Evolutionary conservation across 768 basidiomycete genomes (phyloP), one percentile per base, ranked within the genome.

Genomic region (Dioszegia aurantiaca): DNA sequence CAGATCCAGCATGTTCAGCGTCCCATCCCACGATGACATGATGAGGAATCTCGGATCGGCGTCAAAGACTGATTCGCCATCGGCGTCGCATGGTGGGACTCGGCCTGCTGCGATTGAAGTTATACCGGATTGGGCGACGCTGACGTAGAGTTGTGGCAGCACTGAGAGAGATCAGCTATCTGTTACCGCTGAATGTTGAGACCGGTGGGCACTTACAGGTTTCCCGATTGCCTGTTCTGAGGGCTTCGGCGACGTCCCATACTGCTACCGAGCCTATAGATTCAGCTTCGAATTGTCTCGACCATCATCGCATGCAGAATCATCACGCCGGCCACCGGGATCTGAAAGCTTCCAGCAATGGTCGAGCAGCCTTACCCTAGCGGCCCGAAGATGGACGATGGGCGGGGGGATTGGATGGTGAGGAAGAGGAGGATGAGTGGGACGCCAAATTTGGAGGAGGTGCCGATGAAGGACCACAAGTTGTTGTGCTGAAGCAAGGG

Each of bases 401-500:
- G 75, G 73, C 75, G 0, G 36, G 56, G 17, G 75, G 73, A 9
- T 61, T 55, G 23, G 73, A 74, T 56, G 68, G 72, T 43, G 74
- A 70, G 36, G 64, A 52, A 24, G 64, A 55, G 8, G 87, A 83
- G 12, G 85, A 85, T 51, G 88, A 89, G 57, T 85, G 85, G 58
- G 74, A 71, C 37, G 67, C 69, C 21, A 56, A 55, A 21, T 68
- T 55, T 53, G 75, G 74, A 14, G 76, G 76, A n/a, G 68, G 69
- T 11, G 83, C 73, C 0, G 90, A 91, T 67, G 91, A 93, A 75
- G 85, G 82, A 64, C 91, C 91, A 2, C 88, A 89, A 70, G 84
- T 95, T 6, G 89, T 95, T 2, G 91, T 94, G 9, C 73, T 95
- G 63, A 89, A 83, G 70, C 83, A 87, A 64, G 91, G 92, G 26